Evolutionary conservation across 371 early-diverging fungal species (phyloP), one percentile per base, ranked within the genome.

Genomic region (Mucor saturninus): DNA sequence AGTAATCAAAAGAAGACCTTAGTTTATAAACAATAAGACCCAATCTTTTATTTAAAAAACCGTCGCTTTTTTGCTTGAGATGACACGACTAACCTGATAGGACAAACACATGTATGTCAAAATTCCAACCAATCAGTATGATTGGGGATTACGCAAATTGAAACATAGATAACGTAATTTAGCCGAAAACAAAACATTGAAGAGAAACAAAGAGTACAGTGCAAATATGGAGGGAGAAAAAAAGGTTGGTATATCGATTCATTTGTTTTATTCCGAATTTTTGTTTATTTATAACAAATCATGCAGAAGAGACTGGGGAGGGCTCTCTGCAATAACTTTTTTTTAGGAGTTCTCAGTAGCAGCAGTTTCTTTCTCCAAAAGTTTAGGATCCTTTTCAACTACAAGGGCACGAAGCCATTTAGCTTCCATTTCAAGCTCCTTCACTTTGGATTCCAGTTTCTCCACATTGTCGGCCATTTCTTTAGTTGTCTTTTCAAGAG

Each of bases 351-450:
- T 29, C 5, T 50, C 50, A 2, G 15, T n/a, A 4, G 11, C 8
- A 49, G 37, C 35, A 6, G 48, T 26, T 30, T 56, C 21, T 31
- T 46, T 54, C 28, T n/a, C 35, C 54, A 66, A 66, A 40, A 66
- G 61, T 30, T 46, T 49, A 51, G 67, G 61, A 59, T 86, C 87
- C 73, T 88, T 90, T 67, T 95, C 94, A 2, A 90, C 83, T 11
- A 96, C 79, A 46, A 95, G 79, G 40, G 88, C 86, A 51, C 94
- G 80, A 49, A 97, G 75, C 95, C 95, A 95, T 65, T 87, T 90
- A 58, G 91, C 88, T 76, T 97, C 95, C 79, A 87, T 90, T 72
- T 93, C 94, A 43, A 95, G 83, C 66, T 93, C 93, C 49, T 81
- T 74, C 26, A 89, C 84, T 38, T 85, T 76, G 21, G 68, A 67